phyloP scores from a whole-genome alignment of 2,329 filamentous ascomycete species.

The Graphilbum sp. region DNA sequence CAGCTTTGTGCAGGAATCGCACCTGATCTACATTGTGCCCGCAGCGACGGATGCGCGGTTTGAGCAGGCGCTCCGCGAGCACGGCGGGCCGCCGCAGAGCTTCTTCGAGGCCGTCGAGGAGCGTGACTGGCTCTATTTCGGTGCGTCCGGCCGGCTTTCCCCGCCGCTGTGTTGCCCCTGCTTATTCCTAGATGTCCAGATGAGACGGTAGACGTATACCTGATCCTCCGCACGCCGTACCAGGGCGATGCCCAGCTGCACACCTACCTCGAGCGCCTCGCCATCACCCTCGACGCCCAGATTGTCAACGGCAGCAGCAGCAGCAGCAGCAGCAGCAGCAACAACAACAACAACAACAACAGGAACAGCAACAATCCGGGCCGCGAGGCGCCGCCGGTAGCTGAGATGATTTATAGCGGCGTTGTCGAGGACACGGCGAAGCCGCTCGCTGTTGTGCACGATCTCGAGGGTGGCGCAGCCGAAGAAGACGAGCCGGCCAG shows the following conservation, averaged over 20 bases:
- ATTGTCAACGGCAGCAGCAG: constrained; percentile 39
- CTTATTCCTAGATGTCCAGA: constrained; percentile 28
- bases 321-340: too few species aligned
- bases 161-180: constrained; percentile 1
- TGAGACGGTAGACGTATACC: constrained; percentile 53
- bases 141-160: constrained; percentile 20
- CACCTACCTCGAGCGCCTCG: constrained; percentile 43
- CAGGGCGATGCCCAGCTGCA: constrained; percentile 39
- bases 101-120: constrained; percentile 42
- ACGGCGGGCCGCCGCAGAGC: constrained; percentile 21
- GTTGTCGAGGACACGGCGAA: constrained; percentile 31
- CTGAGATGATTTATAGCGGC: constrained; percentile 45
- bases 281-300: constrained; percentile 49
- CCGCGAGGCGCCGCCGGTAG: constrained; percentile 25
- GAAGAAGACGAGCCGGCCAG: constrained; percentile 1
- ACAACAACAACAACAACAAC: too few species aligned
- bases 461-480: constrained; percentile 10
- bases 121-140: constrained; percentile 54
- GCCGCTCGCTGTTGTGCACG: constrained; percentile 32
- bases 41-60: constrained; percentile 36
- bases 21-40: constrained; percentile 45
- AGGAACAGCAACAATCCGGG: too few species aligned
- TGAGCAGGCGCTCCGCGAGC: constrained; percentile 28
- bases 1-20: constrained; percentile 39
- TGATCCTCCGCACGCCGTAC: constrained; percentile 49